Percentiles rank a stretch among this genome's conserved stretches.
Evolutionary conservation across 306 rosid species (phyloP).

Genomic region (Acacia crassicarpa): DNA sequence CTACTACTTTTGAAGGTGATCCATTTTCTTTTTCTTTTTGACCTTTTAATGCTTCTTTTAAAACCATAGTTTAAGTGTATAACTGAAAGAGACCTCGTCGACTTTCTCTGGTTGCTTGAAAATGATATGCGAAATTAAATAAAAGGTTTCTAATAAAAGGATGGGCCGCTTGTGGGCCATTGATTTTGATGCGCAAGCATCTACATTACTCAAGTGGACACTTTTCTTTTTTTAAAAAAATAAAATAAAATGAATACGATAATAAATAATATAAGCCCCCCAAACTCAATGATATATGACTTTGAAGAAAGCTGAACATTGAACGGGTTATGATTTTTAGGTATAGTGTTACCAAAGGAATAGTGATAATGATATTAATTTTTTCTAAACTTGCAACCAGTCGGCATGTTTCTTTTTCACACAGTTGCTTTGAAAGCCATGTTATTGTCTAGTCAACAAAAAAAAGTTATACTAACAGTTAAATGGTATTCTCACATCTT

Average conservation of each 20-base stretch:
- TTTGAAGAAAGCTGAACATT: neutral
- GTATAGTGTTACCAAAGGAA: too few relatives aligned
- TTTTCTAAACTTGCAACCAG: too few relatives aligned
- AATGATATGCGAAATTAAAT: conserved; percentile 11
- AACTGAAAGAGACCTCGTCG: conserved; percentile 42
- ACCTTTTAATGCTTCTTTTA: neutral
- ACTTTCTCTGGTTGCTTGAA: conserved; percentile 39
- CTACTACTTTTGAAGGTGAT: neutral
- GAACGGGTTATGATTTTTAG: too few relatives aligned
- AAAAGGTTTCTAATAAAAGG: conserved; percentile 11
- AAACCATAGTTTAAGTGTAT: conserved; percentile 21
- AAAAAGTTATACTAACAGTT: too few relatives aligned
- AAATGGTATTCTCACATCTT: too few relatives aligned
- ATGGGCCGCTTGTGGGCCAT: conserved; percentile 35
- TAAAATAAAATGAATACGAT: neutral
- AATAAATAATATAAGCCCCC: neutral
- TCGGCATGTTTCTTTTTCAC: too few relatives aligned
- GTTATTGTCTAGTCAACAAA: too few relatives aligned
- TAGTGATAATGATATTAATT: too few relatives aligned
- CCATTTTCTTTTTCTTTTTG: conserved; percentile 3
- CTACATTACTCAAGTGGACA: conserved; percentile 16
- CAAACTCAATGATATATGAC: neutral
- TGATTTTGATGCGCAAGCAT: conserved; percentile 38
- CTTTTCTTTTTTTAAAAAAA: conserved; percentile 2
- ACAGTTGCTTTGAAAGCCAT: too few relatives aligned